Evolutionary conservation across 208 protist species (phyloP).

Genomic region (Wallacemonas sp.): DNA sequence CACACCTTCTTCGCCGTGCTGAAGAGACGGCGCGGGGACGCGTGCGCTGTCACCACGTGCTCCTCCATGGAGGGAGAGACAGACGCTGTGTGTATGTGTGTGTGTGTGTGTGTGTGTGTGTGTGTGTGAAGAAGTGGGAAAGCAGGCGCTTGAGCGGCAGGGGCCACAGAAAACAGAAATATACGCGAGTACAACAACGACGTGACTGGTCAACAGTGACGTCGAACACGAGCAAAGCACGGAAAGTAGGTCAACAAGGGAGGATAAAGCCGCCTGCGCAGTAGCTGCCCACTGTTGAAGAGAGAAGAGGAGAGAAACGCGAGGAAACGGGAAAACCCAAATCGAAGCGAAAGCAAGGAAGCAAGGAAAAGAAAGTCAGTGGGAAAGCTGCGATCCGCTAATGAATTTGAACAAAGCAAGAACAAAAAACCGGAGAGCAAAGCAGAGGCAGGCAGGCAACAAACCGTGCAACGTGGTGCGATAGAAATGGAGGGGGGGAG

Average conservation of each 20-base stretch:
- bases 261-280: too few relatives aligned
- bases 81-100: too few relatives aligned
- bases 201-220: neutral
- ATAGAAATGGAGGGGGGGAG: neutral
- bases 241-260: too few relatives aligned
- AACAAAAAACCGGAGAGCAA: neutral
- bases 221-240: too few relatives aligned
- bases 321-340: neutral
- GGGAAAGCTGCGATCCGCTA: neutral
- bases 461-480: neutral
- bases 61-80: too few relatives aligned
- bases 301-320: neutral
- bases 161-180: too few relatives aligned
- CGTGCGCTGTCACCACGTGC: too few relatives aligned
- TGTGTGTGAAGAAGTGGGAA: too few relatives aligned
- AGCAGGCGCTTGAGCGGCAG: neutral
- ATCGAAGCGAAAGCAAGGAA: neutral
- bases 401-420: neutral
- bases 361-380: neutral
- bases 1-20: neutral
- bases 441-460: neutral
- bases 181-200: too few relatives aligned
- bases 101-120: too few relatives aligned
- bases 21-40: neutral
- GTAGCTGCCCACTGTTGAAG: too few relatives aligned